These are phyloP conservation scores for Helianthus tuberosus DNA, from an alignment of 129 eudicot species.

Conservation along the genomic window DNA sequence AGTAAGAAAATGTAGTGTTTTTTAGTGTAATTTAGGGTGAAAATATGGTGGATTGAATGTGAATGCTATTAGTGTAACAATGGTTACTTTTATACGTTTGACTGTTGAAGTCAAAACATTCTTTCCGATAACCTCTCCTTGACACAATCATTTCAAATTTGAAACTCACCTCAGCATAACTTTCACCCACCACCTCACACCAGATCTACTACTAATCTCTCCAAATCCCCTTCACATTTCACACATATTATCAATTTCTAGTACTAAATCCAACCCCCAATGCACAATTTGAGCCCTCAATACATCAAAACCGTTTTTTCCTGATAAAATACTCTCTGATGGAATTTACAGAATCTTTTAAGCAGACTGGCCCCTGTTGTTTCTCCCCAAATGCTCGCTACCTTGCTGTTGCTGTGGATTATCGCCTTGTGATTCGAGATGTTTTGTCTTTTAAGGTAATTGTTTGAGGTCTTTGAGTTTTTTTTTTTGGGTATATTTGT, in stretches of 20 bases:
- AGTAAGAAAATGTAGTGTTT: too few relatives aligned
- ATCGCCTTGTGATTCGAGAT: constrained; percentile 96
- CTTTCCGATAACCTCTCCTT: neutral
- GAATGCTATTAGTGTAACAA: too few relatives aligned
- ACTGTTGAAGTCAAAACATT: constrained; percentile 21
- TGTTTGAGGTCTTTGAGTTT: neutral
- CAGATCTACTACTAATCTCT: constrained; percentile 34
- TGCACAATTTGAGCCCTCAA: neutral
- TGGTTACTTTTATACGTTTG: neutral
- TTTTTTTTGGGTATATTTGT: constrained; percentile 2
- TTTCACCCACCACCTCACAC: constrained; percentile 4
- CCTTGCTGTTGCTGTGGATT: constrained; percentile 91
- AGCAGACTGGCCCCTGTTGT: constrained; percentile 91
- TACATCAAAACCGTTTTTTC: neutral
- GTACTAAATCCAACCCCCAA: neutral
- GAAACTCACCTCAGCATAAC: constrained; percentile 11
- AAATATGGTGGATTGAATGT: too few relatives aligned
- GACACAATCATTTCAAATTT: constrained; percentile 30
- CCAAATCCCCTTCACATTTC: neutral
- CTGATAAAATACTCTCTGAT: constrained; percentile 27
- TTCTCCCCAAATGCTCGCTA: constrained; percentile 90
- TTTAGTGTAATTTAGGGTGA: too few relatives aligned
- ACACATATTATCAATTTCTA: neutral
- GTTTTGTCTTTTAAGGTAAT: constrained; percentile 81
- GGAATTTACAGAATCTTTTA: constrained; percentile 93